These are phyloP conservation scores for Gossypium rotundifolium DNA, from an alignment of 345 rosid species.

Conservation along the genomic window DNA sequence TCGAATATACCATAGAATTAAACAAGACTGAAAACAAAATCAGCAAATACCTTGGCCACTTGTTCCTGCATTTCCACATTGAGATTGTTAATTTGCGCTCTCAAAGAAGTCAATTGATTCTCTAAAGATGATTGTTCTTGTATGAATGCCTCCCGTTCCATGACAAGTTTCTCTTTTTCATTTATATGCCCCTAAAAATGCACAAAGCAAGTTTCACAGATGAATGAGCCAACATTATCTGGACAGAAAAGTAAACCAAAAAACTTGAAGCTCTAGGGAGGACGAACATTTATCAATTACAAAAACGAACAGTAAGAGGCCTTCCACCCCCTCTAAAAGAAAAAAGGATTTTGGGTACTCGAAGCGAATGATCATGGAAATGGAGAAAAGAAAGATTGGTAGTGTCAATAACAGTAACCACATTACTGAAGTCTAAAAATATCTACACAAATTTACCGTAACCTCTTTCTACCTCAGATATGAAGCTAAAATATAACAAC, in stretches of 20 bases:
- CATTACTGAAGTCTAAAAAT: not conserved
- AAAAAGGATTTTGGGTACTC: not conserved
- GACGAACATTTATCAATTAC: not conserved
- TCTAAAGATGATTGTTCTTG: constrained; percentile 66
- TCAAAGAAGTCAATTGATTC: constrained; percentile 59
- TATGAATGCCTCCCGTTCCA: constrained; percentile 78
- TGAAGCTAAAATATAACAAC: not conserved
- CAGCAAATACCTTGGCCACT: constrained; percentile 48
- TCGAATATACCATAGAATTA: not conserved
- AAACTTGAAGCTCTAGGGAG: not conserved
- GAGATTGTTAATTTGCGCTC: constrained; percentile 53
- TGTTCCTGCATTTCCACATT: constrained; percentile 66
- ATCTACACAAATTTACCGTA: not conserved
- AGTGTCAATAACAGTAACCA: not conserved
- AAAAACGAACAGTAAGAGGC: not conserved
- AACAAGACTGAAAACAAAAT: constrained; percentile 1
- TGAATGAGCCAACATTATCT: not conserved
- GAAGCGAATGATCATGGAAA: not conserved
- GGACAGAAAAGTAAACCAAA: not conserved
- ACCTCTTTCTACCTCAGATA: not conserved
- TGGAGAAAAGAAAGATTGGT: not conserved
- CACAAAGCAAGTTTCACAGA: constrained; percentile 15
- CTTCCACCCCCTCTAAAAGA: no score
- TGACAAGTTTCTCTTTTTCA: constrained; percentile 68
- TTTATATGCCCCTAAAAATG: constrained; percentile 57